Conservation (phyloP, 2,329 filamentous ascomycete species). For the Verruconis gallopava region DNA sequence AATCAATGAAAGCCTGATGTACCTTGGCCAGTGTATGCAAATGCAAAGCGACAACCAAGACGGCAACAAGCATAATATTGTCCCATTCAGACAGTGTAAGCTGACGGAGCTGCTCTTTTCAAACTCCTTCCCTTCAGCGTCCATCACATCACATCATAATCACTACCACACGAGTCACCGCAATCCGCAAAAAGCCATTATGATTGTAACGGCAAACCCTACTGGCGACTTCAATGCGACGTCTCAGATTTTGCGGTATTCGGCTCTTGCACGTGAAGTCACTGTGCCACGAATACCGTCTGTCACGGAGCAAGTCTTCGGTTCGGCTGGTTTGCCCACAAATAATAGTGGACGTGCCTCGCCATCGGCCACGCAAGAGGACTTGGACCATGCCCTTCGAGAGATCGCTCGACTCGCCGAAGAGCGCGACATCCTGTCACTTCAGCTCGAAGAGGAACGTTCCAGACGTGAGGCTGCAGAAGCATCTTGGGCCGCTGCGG, state of each 20-base stretch:
- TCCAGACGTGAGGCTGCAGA: slow-evolving; percentile 60
- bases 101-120: slow-evolving; percentile 40
- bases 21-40: slow-evolving; percentile 89
- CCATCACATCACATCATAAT: slow-evolving; percentile 31
- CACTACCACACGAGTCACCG: slow-evolving; percentile 34
- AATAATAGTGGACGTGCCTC: slow-evolving; percentile 30
- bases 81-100: slow-evolving; percentile 55
- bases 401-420: slow-evolving; percentile 70
- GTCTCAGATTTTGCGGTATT: slow-evolving; percentile 89
- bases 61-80: slow-evolving; percentile 54
- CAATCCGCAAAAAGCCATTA: slow-evolving; percentile 74
- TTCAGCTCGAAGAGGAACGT: slow-evolving; percentile 57
- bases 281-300: slow-evolving; percentile 82
- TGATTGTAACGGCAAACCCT: slow-evolving; percentile 93
- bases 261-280: slow-evolving; percentile 81
- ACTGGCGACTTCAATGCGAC: slow-evolving; percentile 93
- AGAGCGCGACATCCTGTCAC: slow-evolving; percentile 62
- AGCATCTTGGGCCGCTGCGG: slow-evolving; percentile 53
- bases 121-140: slow-evolving; percentile 34
- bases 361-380: slow-evolving; percentile 30
- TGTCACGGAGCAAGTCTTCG: slow-evolving; percentile 56
- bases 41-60: slow-evolving; percentile 75
- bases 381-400: slow-evolving; percentile 68
- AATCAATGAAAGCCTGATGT: slow-evolving; percentile 98
- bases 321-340: slow-evolving; percentile 24